Evolutionary conservation across 345 rosid genomes (phyloP), one percentile per base, ranked within the genome.

Genomic region (Rhizophora mangle): DNA sequence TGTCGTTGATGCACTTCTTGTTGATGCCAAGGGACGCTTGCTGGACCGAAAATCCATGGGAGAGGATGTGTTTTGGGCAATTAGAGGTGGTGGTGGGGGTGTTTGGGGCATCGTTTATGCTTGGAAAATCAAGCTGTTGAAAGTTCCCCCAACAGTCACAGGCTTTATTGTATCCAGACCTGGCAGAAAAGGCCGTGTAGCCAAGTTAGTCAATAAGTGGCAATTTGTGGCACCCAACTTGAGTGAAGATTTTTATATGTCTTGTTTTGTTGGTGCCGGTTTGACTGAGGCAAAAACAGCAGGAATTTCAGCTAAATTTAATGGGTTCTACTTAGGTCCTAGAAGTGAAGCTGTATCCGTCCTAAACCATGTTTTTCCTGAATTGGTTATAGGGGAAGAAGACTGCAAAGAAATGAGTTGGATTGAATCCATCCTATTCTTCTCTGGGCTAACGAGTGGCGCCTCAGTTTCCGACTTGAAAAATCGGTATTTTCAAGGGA

Each of bases 1-100:
- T 29, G 75, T 76, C 4, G 60, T 70, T 21, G 79, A 76, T 47
- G 79, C 75, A 30, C 64, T 76, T 16, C 60, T 76, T 16, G 64
- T 76, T 13, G 68, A 61, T 56, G 72, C 79, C 2, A 24, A 32
- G 2, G 79, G 79, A 10, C 37, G 57, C 0, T 32, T 71, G 6
- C 20, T 76, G 20, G 72, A 76, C 63, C 32, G 70, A n/a, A 22
- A 61, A 51, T 53, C 52, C 16, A 76, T 76, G 79, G 79, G 79
- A 15, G 75, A 71, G 9, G 79, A 76, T 30, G 75, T 71, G 52
- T 76, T 76, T 27, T 76, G 79, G 79, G 79, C 79, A 0, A 71
- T 76, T 5, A 60, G 75, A 70, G 79, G 79, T 11, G 75, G 79
- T 11, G 79, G 79, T 1, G 79, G 75, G 0, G 79, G 79, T 3